A percentile compares a stretch with the other conserved stretches of the same genome.
Evolutionary conservation across 2,329 filamentous ascomycete genomes (phyloP).

Genomic region (Westerdykella aurantiaca): DNA sequence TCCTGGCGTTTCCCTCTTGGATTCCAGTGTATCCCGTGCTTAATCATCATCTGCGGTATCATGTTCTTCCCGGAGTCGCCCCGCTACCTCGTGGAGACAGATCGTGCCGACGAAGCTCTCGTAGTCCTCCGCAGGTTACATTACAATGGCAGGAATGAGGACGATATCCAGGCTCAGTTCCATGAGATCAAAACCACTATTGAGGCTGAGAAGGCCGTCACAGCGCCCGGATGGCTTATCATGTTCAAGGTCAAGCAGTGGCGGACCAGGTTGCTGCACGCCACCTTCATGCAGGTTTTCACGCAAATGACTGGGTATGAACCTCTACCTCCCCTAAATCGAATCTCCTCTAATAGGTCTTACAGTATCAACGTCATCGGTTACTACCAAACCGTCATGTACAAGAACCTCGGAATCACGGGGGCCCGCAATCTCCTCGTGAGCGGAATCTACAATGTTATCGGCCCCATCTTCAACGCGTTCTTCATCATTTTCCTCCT

Average conservation of each 20-base stretch:
- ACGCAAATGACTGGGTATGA: slow-evolving; percentile 56
- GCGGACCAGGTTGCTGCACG: slow-evolving; percentile 58
- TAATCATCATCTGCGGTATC: slow-evolving; percentile 41
- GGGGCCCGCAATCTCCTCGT: slow-evolving; percentile 51
- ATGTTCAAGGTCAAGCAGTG: slow-evolving; percentile 56
- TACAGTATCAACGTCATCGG: slow-evolving; percentile 51
- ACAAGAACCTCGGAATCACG: slow-evolving; percentile 52
- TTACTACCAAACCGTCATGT: slow-evolving; percentile 58
- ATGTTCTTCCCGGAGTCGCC: slow-evolving; percentile 40
- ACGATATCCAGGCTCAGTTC: slow-evolving; percentile 55
- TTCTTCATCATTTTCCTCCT: slow-evolving; percentile 56
- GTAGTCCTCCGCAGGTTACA: slow-evolving; percentile 46
- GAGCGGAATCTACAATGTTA: slow-evolving; percentile 56
- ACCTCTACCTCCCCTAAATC: slow-evolving; percentile 1
- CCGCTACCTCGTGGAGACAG: slow-evolving; percentile 40
- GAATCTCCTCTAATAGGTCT: slow-evolving; percentile 4
- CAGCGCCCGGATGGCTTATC: slow-evolving; percentile 49
- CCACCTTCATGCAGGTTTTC: slow-evolving; percentile 58
- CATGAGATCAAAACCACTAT: slow-evolving; percentile 58
- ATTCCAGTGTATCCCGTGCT: slow-evolving; percentile 43
- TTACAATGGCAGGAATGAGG: slow-evolving; percentile 50
- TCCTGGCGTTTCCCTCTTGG: slow-evolving; percentile 43
- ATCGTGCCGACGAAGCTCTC: slow-evolving; percentile 52
- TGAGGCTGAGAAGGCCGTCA: slow-evolving; percentile 52
- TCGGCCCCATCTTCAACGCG: slow-evolving; percentile 53